Evolutionary conservation across 345 rosid species (phyloP).

Genomic region (Reutealis trisperma): DNA sequence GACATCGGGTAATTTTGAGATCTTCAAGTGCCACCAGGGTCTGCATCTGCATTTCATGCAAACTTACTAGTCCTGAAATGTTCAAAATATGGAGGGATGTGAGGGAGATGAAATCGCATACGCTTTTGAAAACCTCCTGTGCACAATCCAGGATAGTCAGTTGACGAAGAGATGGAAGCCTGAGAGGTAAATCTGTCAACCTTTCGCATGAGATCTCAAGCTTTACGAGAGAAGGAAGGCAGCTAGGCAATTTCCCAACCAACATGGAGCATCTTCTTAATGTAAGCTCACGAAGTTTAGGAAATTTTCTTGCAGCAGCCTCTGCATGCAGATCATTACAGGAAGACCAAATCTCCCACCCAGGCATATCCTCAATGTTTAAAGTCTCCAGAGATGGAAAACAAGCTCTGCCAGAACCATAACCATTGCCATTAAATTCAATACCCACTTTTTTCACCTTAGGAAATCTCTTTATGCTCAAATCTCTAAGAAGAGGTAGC

Average conservation of each 20-base stretch:
- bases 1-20: background rate
- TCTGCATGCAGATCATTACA: background rate
- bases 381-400: conserved; percentile 9
- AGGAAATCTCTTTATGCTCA: background rate
- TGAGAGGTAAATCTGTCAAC: background rate
- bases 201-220: background rate
- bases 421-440: conserved; percentile 15
- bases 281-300: background rate
- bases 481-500: background rate
- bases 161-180: background rate
- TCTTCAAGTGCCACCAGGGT: background rate
- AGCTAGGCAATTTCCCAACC: background rate
- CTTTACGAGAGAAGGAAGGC: background rate
- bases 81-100: background rate
- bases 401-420: background rate
- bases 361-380: conserved; percentile 6
- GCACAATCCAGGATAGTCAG: background rate
- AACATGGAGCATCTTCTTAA: background rate
- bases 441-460: background rate
- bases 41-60: background rate
- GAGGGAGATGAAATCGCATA: conserved; percentile 3
- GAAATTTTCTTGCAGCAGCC: background rate
- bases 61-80: background rate
- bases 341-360: conserved; percentile 15
- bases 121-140: background rate